Evolutionary conservation across 257 asterid genomes (phyloP).

Genomic region (Fraxinus quadrangulata): DNA sequence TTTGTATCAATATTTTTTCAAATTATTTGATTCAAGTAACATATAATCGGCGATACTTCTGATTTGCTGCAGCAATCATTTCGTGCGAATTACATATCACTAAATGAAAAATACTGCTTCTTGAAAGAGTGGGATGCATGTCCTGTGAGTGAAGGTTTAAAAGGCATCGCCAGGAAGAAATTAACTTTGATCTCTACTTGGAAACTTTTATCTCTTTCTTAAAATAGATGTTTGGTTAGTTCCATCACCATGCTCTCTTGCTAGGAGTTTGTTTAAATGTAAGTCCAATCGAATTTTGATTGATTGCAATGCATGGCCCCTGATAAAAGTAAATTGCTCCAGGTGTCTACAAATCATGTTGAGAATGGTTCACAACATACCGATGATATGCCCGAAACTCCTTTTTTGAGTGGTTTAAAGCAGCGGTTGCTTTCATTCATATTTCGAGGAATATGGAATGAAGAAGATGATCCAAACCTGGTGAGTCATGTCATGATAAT

Average conservation of each 20-base stretch:
- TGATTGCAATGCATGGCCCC: conserved; percentile 41
- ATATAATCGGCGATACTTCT: neutral
- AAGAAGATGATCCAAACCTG: conserved; percentile 75
- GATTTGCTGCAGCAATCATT: conserved; percentile 7
- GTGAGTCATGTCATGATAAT: conserved; percentile 45
- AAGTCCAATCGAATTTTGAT: conserved; percentile 29
- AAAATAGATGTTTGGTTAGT: conserved; percentile 1
- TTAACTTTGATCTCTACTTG: neutral
- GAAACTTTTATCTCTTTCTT: conserved; percentile 10
- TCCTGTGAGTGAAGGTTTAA: neutral
- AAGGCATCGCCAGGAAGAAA: neutral
- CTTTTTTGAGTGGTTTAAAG: conserved; percentile 79
- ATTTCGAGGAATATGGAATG: conserved; percentile 88
- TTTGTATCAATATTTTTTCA: conserved; percentile 6
- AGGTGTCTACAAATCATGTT: conserved; percentile 35
- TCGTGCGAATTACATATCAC: conserved; percentile 1
- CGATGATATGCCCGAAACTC: conserved; percentile 44
- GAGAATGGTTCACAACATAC: conserved; percentile 51
- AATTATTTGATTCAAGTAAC: neutral
- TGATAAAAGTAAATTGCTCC: conserved; percentile 47
- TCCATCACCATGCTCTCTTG: neutral
- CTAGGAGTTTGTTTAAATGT: conserved; percentile 6
- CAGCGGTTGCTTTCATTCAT: conserved; percentile 93
- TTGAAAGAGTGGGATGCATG: neutral
- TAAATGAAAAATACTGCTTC: neutral